Base-by-base conservation (phyloP, 2,329 filamentous ascomycete species). In the Aspergillus terreus region DNA sequence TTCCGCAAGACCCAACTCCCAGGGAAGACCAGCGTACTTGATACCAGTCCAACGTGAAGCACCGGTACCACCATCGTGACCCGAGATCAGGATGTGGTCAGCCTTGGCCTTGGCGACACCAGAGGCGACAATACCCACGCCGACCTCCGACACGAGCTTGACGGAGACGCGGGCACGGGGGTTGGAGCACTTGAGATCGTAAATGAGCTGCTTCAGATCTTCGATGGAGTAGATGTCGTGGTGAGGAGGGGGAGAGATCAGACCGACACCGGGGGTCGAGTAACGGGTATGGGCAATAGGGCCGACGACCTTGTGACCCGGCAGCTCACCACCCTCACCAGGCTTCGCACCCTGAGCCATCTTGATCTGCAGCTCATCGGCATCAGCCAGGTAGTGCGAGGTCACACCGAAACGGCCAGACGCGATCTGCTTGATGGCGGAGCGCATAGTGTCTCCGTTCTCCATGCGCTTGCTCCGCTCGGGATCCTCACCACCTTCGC, bases 171-270 rank as follows among this genome's bases (percentile, higher is more conserved):
- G 85, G 50, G 92, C 85, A 58, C 92, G 87, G 52, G 92, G 92
- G 74, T 94, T 96, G 21, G 92, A 90, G 77, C 92, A 96, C 78
- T 97, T 97, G 50, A 96, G 79, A 74, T 97, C 92, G 74, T 97
- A 97, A 63, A 97, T 96, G 63, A 97, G 79, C 72, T 97, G 92
- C 79, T 97, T 97, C 54, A 97, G 73, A 80, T 97, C 92, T 74
- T 97, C 92, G 60, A 97, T 97, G 47, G 90, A 95, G 81, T 97
- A 97, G 61, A 97, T 96, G 68, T 97, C 92, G 80, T 97, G 92
- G 71, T 97, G 92, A 40, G 92, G 92, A 60, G 92, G 92, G 40
- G 92, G 92, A 19, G 91, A 96, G 69, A 97, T 97, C 43, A 97
- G 82, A 74, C 92, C 92, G 63, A 97, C 92, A 73, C 92, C 92